phyloP scores from a whole-genome alignment of 2,329 filamentous ascomycete species.

The Phoma sp. region DNA sequence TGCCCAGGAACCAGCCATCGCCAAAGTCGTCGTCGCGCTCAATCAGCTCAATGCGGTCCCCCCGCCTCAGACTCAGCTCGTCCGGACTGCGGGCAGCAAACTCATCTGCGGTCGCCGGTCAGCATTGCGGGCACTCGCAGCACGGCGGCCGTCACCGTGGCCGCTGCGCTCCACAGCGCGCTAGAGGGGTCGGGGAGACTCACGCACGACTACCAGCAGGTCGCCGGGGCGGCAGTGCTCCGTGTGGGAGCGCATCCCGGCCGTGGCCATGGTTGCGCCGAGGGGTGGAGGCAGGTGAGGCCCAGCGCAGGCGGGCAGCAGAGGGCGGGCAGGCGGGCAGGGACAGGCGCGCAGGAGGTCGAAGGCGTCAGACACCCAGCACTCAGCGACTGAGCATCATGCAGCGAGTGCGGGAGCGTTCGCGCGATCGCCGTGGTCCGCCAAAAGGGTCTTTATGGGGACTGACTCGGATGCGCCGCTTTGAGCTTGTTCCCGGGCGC shows the following conservation, averaged over 20 bases:
- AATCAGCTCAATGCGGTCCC: slow-evolving; percentile 81
- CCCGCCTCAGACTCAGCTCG: slow-evolving; percentile 87
- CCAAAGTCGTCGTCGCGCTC: slow-evolving; percentile 89
- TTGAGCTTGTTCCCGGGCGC: slow-evolving; percentile 8
- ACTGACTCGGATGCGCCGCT: slow-evolving; percentile 10
- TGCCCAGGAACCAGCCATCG: slow-evolving; percentile 83
- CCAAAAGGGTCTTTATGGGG: neutral
- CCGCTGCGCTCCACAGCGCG: neutral
- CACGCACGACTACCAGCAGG: slow-evolving; percentile 75
- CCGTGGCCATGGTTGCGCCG: slow-evolving; percentile 34
- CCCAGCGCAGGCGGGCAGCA: neutral
- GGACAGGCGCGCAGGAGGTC: neutral
- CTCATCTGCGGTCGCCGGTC: slow-evolving; percentile 69
- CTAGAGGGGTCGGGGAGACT: slow-evolving; percentile 48
- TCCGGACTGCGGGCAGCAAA: slow-evolving; percentile 91
- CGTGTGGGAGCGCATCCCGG: slow-evolving; percentile 42
- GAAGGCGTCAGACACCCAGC: slow-evolving; percentile 14
- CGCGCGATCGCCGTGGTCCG: slow-evolving; percentile 13
- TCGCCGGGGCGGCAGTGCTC: slow-evolving; percentile 68
- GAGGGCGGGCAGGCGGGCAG: neutral
- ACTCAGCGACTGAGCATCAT: slow-evolving; percentile 14
- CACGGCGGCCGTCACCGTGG: neutral
- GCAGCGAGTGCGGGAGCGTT: slow-evolving; percentile 10
- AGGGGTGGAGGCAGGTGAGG: slow-evolving; percentile 6
- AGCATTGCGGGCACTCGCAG: slow-evolving; percentile 6